Evolutionary conservation across 176 grass and related monocot genomes (phyloP).

Genomic region (Paspalum notatum): DNA sequence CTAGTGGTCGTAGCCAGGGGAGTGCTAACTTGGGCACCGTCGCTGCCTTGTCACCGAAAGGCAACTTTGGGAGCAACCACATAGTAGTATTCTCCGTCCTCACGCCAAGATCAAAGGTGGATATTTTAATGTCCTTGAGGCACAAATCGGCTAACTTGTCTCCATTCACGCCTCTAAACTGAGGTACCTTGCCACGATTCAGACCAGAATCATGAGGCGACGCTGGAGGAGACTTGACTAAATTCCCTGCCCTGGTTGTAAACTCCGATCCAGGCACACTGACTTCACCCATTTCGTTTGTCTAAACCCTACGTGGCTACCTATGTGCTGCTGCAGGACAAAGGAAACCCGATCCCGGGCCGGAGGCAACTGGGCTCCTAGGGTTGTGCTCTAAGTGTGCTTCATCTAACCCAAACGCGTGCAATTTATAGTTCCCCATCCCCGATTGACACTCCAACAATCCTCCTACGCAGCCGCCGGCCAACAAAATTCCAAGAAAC

Average conservation of each 20-base stretch:
- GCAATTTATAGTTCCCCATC: slow-evolving; percentile 37
- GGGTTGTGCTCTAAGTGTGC: neutral
- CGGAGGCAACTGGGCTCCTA: neutral
- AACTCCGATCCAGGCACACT: neutral
- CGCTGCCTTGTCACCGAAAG: neutral
- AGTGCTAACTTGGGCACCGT: slow-evolving; percentile 2
- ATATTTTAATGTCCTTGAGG: neutral
- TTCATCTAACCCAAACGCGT: slow-evolving; percentile 1
- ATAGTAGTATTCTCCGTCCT: slow-evolving; percentile 1
- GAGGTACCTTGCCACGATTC: neutral
- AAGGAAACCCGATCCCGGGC: neutral
- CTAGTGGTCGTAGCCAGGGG: neutral
- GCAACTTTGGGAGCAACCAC: slow-evolving; percentile 24
- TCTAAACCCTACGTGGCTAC: neutral
- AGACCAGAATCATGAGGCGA: neutral
- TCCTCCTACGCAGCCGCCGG: neutral
- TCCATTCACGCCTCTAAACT: neutral
- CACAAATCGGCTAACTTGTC: neutral
- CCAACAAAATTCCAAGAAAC: slow-evolving; percentile 33
- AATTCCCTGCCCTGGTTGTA: neutral
- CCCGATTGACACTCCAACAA: neutral
- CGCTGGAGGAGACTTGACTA: neutral
- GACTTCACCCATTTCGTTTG: slow-evolving; percentile 16
- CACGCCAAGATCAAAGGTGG: slow-evolving; percentile 2
- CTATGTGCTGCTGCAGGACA: neutral